Conservation (phyloP, 306 rosid species). For the Sesbania bispinosa region DNA sequence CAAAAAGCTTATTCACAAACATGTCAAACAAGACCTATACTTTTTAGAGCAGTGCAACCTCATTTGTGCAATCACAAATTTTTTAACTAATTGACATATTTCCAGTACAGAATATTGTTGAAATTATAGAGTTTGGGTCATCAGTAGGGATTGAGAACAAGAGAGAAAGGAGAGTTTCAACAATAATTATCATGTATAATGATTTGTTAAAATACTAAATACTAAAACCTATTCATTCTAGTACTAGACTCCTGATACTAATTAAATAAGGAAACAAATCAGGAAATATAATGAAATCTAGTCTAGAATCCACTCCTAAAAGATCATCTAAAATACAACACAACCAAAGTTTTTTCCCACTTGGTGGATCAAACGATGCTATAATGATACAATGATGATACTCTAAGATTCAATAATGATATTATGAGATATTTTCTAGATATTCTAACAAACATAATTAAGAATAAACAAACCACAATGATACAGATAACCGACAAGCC, state of each 20-base stretch:
- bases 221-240: neutral
- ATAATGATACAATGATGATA: too few relatives aligned
- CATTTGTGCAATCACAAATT: neutral
- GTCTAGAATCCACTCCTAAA: too few relatives aligned
- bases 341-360: too few relatives aligned
- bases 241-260: neutral
- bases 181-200: neutral
- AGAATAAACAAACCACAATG: neutral
- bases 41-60: neutral
- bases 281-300: neutral
- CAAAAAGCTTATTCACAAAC: slow-evolving; percentile 5
- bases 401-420: too few relatives aligned
- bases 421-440: neutral
- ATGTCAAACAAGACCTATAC: neutral
- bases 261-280: neutral
- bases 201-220: neutral
- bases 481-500: slow-evolving; percentile 3
- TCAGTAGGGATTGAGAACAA: neutral
- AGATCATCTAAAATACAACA: too few relatives aligned
- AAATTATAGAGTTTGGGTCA: neutral
- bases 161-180: neutral
- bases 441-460: neutral
- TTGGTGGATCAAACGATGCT: too few relatives aligned
- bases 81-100: neutral
- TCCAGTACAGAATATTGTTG: neutral